A percentile compares a stretch with the other conserved stretches of the same genome.
phyloP scores from a whole-genome alignment of 139 green algal genomes.

The Chlamydomonas schloesseri region DNA sequence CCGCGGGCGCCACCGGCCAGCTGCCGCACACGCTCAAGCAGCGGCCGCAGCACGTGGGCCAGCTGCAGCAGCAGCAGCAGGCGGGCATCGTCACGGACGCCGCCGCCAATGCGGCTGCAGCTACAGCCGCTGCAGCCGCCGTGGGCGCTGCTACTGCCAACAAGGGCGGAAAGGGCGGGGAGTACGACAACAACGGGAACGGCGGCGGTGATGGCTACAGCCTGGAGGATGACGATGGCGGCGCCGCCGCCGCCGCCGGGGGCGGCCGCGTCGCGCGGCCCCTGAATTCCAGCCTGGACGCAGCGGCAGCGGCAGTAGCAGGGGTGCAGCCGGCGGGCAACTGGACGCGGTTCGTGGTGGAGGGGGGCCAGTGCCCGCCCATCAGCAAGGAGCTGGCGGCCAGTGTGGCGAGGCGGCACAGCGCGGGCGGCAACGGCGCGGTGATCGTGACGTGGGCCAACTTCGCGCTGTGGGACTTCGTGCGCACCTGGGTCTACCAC shows the following conservation, averaged over 20 bases:
- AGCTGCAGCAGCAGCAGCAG: not conserved
- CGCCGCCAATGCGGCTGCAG: not conserved
- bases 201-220: too few relatives aligned
- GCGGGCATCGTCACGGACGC: not conserved
- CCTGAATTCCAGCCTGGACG: too few relatives aligned
- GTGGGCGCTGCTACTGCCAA: too few relatives aligned
- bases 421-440: not conserved
- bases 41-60: not conserved
- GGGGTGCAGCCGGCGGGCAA: too few relatives aligned
- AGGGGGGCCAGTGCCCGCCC: conserved; percentile 21
- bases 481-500: conserved; percentile 86
- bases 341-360: conserved; percentile 24
- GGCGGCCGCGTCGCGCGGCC: too few relatives aligned
- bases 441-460: conserved; percentile 70
- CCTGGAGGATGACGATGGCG: too few relatives aligned
- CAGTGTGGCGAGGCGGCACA: not conserved
- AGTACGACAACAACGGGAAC: too few relatives aligned
- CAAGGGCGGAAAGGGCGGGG: too few relatives aligned
- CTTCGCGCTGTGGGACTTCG: conserved; percentile 91
- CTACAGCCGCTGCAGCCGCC: too few relatives aligned
- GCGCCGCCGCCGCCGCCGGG: too few relatives aligned
- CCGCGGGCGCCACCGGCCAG: not conserved
- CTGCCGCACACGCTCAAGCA: not conserved
- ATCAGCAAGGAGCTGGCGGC: conserved; percentile 16
- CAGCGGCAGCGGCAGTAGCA: too few relatives aligned